These are phyloP conservation scores for Acer negundo DNA, from an alignment of 345 rosid genomes.

Conservation along the genomic window DNA sequence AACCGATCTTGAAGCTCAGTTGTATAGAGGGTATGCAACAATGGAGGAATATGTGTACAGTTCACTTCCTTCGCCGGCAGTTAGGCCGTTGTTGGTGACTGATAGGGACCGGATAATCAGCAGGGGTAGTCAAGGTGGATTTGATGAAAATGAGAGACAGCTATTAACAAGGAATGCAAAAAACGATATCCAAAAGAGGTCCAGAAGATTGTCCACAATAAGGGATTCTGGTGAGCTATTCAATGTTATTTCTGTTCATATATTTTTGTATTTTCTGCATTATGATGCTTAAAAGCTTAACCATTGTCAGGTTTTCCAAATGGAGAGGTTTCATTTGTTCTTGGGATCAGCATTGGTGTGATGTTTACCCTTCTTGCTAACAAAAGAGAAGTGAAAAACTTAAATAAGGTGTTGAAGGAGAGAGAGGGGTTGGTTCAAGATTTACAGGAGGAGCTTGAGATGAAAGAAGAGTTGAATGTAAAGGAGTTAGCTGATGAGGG, in stretches of 20 bases:
- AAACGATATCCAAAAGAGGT: not conserved
- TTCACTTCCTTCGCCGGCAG: no score
- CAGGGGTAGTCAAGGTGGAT: no score
- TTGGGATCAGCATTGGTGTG: slow-evolving; percentile 30
- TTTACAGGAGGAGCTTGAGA: slow-evolving; percentile 41
- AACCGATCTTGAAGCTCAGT: slow-evolving; percentile 15
- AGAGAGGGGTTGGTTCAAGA: slow-evolving; percentile 31
- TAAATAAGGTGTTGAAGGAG: slow-evolving; percentile 30
- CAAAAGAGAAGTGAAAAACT: slow-evolving; percentile 25
- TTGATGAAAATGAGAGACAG: no score
- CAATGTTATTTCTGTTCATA: slow-evolving; percentile 15
- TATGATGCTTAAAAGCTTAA: no score
- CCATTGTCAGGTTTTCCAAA: slow-evolving; percentile 24
- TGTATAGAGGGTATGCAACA: slow-evolving; percentile 8
- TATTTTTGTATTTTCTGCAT: no score
- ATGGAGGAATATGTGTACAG: slow-evolving; percentile 21
- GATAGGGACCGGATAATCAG: no score
- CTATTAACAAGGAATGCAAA: no score
- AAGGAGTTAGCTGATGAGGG: no score
- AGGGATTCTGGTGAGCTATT: slow-evolving; percentile 7
- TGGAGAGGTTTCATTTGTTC: slow-evolving; percentile 22
- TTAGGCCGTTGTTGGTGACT: no score
- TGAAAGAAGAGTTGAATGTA: slow-evolving; percentile 22
- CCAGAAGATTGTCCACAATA: not conserved
- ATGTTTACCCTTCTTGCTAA: slow-evolving; percentile 13